A percentile compares a stretch with the other conserved stretches of the same genome.
Evolutionary conservation across 1,139 yeast genomes (phyloP).

Genomic region (Saccharomyces uvarum): DNA sequence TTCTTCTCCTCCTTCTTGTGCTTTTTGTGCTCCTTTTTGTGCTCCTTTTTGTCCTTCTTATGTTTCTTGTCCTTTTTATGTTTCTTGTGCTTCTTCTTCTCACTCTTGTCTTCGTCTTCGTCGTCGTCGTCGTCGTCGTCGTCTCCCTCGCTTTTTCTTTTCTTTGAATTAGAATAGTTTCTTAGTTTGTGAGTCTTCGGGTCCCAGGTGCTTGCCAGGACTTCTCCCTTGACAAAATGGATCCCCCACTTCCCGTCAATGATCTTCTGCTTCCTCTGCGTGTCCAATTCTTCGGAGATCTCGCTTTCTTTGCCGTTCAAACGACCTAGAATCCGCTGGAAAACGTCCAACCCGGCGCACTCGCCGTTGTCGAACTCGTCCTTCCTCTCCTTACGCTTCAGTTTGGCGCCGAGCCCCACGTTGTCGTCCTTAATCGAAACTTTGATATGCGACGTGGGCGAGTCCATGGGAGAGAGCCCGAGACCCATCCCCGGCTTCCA

Average conservation of each 20-base stretch:
- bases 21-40: slow-evolving; percentile 29
- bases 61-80: slow-evolving; percentile 1
- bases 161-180: slow-evolving; percentile 14
- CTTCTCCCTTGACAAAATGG: slow-evolving; percentile 78
- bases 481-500: slow-evolving; percentile 91
- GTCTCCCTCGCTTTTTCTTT: slow-evolving; percentile 1
- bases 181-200: slow-evolving; percentile 42
- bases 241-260: slow-evolving; percentile 80
- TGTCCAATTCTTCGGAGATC: slow-evolving; percentile 52
- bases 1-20: slow-evolving; percentile 28
- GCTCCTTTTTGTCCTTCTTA: slow-evolving; percentile 14
- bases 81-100: not conserved
- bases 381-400: slow-evolving; percentile 48
- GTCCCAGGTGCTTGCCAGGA: slow-evolving; percentile 79
- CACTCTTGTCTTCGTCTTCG: slow-evolving; percentile 3
- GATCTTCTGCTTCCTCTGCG: slow-evolving; percentile 57
- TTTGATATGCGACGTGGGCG: slow-evolving; percentile 69
- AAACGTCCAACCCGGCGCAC: slow-evolving; percentile 85
- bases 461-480: slow-evolving; percentile 59
- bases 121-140: slow-evolving; percentile 3
- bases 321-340: slow-evolving; percentile 82
- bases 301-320: slow-evolving; percentile 68
- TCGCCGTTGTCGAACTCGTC: slow-evolving; percentile 71
- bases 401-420: slow-evolving; percentile 78
- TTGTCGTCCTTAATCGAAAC: slow-evolving; percentile 75